Conservation (phyloP, 2,329 filamentous ascomycete genomes). For the Fusarium zealandicum region DNA sequence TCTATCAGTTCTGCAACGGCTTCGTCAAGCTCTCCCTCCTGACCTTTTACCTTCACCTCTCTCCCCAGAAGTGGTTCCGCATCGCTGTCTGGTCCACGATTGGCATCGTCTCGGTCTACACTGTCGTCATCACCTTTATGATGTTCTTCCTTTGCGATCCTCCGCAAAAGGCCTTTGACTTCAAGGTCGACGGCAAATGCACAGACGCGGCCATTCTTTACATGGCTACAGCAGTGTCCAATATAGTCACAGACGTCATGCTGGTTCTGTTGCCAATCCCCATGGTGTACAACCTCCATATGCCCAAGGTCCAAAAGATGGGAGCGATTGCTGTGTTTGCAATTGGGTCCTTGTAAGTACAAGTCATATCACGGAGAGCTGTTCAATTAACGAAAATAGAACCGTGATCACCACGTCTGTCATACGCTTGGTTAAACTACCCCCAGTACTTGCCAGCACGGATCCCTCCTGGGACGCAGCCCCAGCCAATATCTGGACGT, state of each 20-base stretch:
- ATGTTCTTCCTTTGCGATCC: constrained; percentile 39
- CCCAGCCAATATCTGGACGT: constrained; percentile 42
- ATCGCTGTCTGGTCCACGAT: constrained; percentile 42
- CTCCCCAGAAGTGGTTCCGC: constrained; percentile 45
- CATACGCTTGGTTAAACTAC: constrained; percentile 40
- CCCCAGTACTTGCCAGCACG: constrained; percentile 32
- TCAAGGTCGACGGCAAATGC: constrained; percentile 45
- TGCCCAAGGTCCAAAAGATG: constrained; percentile 54
- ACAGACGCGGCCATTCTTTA: constrained; percentile 55
- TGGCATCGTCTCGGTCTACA: constrained; percentile 43
- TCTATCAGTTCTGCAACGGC: constrained; percentile 47
- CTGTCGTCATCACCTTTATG: constrained; percentile 36
- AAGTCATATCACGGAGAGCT: no score
- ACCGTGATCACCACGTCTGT: constrained; percentile 41
- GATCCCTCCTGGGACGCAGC: constrained; percentile 44
- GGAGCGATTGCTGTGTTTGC: constrained; percentile 54
- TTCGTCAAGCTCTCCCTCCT: constrained; percentile 49
- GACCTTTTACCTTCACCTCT: constrained; percentile 48
- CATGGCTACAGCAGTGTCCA: constrained; percentile 56
- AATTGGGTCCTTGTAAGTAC: constrained; percentile 45
- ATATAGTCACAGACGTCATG: constrained; percentile 56
- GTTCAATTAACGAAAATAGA: no score
- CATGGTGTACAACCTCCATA: constrained; percentile 52
- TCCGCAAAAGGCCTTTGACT: constrained; percentile 35
- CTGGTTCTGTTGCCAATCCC: constrained; percentile 56